These are phyloP conservation scores for Mycena galericulata DNA, from an alignment of 768 basidiomycete genomes.

Conservation along the genomic window DNA sequence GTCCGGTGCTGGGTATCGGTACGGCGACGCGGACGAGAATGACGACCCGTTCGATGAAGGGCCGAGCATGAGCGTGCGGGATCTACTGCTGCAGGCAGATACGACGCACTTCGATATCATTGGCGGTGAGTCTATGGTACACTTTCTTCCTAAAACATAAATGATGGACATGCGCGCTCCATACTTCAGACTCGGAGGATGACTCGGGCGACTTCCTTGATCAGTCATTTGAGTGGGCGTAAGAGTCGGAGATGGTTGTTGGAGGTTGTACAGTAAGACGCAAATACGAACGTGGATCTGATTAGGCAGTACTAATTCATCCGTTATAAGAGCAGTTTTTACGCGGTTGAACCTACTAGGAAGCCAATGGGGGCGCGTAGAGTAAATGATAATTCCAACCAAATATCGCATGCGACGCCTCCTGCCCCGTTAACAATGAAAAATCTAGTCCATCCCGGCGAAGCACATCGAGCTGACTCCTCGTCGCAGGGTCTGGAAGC, in stretches of 20 bases:
- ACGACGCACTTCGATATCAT: conserved; percentile 54
- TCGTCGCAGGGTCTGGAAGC: not conserved
- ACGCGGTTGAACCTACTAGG: too few species aligned
- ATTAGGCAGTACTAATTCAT: too few species aligned
- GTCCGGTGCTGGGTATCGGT: not conserved
- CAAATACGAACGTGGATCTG: too few species aligned
- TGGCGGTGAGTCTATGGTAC: conserved; percentile 37
- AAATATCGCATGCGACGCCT: not conserved
- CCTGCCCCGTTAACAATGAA: not conserved
- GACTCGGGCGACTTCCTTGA: conserved; percentile 5
- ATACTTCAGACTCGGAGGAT: not conserved
- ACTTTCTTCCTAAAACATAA: not conserved
- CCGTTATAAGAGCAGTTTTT: too few species aligned
- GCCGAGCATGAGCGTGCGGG: conserved; percentile 61
- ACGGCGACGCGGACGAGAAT: conserved; percentile 40
- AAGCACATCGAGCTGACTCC: not conserved
- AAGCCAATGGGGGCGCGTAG: too few species aligned
- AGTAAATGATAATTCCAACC: not conserved
- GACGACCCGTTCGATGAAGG: conserved; percentile 47
- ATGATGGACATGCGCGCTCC: not conserved
- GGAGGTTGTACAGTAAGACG: too few species aligned
- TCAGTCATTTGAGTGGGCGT: conserved; percentile 24
- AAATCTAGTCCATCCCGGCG: not conserved
- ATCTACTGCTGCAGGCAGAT: conserved; percentile 57
- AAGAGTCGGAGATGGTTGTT: too few species aligned